Conservation (phyloP, 192 early-diverging fungal genomes). For the Gaertneriomyces sp. region DNA sequence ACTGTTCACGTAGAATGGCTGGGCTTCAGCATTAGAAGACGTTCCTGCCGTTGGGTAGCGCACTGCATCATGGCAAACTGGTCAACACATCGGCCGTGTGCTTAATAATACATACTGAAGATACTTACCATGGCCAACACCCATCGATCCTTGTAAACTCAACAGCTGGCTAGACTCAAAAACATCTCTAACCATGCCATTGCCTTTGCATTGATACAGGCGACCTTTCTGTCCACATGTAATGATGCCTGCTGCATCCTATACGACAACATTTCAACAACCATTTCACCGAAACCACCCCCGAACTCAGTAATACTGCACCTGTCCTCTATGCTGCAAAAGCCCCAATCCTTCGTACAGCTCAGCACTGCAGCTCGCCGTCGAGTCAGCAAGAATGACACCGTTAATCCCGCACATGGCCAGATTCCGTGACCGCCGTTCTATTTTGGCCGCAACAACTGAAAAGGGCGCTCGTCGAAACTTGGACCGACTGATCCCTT, state of each 20-base stretch:
- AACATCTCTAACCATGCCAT: slow-evolving; percentile 98
- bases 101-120: not conserved
- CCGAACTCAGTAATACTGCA: slow-evolving; percentile 28
- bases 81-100: not conserved
- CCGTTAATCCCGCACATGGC: slow-evolving; percentile 88
- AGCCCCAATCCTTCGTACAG: slow-evolving; percentile 92
- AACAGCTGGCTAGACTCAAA: slow-evolving; percentile 78
- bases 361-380: slow-evolving; percentile 71
- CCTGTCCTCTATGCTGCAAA: slow-evolving; percentile 98
- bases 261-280: slow-evolving; percentile 2
- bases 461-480: too few species aligned
- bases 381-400: slow-evolving; percentile 75
- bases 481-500: too few species aligned
- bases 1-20: slow-evolving; percentile 99
- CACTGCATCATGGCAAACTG: slow-evolving; percentile 52
- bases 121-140: slow-evolving; percentile 89
- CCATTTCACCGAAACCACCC: not conserved
- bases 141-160: slow-evolving; percentile 81
- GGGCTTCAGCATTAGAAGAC: slow-evolving; percentile 92
- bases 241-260: slow-evolving; percentile 99
- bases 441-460: too few species aligned
- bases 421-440: too few species aligned
- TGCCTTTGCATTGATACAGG: slow-evolving; percentile 97
- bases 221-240: slow-evolving; percentile 96
- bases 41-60: slow-evolving; percentile 98